Conservation (phyloP, 257 asterid species). For the Avicennia marina region DNA sequence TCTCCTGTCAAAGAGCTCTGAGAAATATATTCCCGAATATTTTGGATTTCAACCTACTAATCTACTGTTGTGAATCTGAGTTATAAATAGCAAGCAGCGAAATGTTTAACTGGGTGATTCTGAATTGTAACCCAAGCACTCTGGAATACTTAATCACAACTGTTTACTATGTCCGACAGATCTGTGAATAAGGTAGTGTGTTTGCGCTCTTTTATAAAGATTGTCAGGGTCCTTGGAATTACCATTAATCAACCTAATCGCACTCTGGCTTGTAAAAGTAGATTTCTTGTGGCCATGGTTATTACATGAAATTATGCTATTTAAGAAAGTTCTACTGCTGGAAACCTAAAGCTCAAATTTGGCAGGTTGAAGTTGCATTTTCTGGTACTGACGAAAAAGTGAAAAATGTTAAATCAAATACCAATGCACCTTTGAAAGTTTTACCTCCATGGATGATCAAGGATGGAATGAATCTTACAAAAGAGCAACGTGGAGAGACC, state of each 20-base stretch:
- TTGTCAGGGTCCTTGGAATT: too few species aligned
- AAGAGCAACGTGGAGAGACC: conserved; percentile 87
- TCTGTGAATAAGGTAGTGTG: too few species aligned
- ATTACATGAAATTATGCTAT: too few species aligned
- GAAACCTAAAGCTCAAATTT: background rate
- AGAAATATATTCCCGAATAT: conserved; percentile 3
- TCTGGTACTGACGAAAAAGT: conserved; percentile 79
- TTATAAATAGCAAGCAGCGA: background rate
- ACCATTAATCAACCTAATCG: too few species aligned
- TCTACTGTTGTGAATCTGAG: background rate
- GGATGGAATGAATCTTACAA: conserved; percentile 85
- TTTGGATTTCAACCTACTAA: conserved; percentile 5
- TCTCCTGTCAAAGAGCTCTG: conserved; percentile 14
- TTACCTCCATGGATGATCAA: conserved; percentile 98
- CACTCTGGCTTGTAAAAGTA: too few species aligned
- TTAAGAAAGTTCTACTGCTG: too few species aligned
- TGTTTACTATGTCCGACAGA: too few species aligned
- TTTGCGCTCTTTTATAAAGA: too few species aligned
- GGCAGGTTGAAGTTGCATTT: conserved; percentile 92
- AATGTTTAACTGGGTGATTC: background rate
- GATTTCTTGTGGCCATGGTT: too few species aligned
- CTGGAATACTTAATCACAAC: background rate
- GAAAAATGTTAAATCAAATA: conserved; percentile 41
- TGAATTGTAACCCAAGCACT: background rate
- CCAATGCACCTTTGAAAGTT: conserved; percentile 56